Percentiles rank a stretch among this genome's conserved stretches.
Evolutionary conservation across 345 rosid species (phyloP).

Genomic region (Hibiscus tridactylites): DNA sequence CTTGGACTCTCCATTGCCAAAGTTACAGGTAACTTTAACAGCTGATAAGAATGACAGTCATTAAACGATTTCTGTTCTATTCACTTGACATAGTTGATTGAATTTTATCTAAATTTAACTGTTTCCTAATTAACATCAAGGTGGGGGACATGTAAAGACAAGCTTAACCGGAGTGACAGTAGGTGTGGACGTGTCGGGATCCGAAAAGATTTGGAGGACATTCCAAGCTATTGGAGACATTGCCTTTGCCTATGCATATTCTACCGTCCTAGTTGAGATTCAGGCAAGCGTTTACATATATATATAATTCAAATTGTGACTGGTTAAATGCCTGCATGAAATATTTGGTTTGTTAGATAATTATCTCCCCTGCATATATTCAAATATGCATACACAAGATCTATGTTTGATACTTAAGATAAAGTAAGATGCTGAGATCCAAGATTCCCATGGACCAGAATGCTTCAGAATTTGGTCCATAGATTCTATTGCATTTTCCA

Average conservation of each 20-base stretch:
- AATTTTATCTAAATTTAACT: neutral
- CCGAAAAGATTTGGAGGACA: slow-evolving; percentile 72
- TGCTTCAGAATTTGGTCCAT: slow-evolving; percentile 1
- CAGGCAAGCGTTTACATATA: slow-evolving; percentile 34
- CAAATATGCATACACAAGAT: too few relatives aligned
- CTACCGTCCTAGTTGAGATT: slow-evolving; percentile 73
- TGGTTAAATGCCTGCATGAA: slow-evolving; percentile 10
- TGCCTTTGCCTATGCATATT: slow-evolving; percentile 80
- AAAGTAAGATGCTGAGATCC: neutral
- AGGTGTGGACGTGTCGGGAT: slow-evolving; percentile 58
- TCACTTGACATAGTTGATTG: neutral
- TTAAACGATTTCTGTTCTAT: neutral
- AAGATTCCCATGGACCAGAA: slow-evolving; percentile 15
- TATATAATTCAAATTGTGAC: slow-evolving; percentile 13
- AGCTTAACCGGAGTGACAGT: slow-evolving; percentile 44
- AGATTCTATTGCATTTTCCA: neutral
- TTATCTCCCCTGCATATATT: neutral
- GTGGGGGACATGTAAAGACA: slow-evolving; percentile 33
- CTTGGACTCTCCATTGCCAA: slow-evolving; percentile 70
- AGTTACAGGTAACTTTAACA: slow-evolving; percentile 26
- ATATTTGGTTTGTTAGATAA: neutral
- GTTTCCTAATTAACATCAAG: neutral
- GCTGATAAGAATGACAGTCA: neutral
- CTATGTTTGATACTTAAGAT: too few relatives aligned
- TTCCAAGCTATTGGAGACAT: slow-evolving; percentile 76